These are phyloP conservation scores for Aspergillus sp. DNA, from an alignment of 2,329 filamentous ascomycete species.

Conservation along the genomic window DNA sequence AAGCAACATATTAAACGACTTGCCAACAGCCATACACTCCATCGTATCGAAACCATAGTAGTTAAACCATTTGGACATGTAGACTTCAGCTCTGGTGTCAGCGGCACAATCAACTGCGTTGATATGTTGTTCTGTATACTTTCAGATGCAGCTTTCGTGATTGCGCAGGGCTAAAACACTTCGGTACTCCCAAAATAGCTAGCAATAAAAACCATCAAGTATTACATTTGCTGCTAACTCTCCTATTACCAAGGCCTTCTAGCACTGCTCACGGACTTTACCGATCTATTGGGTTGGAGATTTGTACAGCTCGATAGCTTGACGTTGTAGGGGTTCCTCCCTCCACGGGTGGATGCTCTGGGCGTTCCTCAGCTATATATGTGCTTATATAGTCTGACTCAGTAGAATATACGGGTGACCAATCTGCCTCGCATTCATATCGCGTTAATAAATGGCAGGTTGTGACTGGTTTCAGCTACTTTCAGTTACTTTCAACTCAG, in stretches of 20 bases:
- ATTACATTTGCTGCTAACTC: constrained; percentile 36
- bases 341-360: too few species aligned
- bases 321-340: too few species aligned
- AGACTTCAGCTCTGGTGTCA: background rate
- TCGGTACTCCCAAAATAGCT: background rate
- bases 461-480: too few species aligned
- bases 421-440: too few species aligned
- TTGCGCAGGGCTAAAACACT: background rate
- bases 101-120: background rate
- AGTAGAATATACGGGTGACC: too few species aligned
- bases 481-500: too few species aligned
- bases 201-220: background rate
- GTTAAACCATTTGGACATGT: constrained; percentile 1
- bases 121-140: background rate
- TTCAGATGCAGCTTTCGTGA: background rate
- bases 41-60: constrained; percentile 1
- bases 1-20: background rate
- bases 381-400: too few species aligned
- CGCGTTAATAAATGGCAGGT: too few species aligned
- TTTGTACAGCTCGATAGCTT: too few species aligned
- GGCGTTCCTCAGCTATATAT: too few species aligned
- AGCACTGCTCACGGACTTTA: constrained; percentile 35
- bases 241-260: constrained; percentile 40
- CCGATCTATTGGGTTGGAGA: too few species aligned
- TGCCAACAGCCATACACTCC: background rate